Conservation (phyloP, 192 early-diverging fungal species). For the Entomortierella parvispora region DNA sequence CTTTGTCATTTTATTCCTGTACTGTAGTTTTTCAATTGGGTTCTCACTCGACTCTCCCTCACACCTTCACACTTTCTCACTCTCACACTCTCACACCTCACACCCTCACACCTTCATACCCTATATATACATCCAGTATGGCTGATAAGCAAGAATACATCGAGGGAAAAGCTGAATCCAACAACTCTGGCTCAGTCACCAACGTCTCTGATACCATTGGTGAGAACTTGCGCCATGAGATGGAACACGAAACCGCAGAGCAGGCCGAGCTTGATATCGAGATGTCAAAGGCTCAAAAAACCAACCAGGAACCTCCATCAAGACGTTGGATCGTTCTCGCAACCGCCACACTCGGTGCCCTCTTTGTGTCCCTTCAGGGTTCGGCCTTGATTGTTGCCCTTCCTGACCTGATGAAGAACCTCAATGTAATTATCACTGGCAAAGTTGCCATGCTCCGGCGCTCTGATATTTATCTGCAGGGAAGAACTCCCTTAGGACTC, state of each 20-base stretch:
- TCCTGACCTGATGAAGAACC: constrained; percentile 48
- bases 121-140: constrained; percentile 11
- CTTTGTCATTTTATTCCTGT: too few species aligned
- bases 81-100: too few species aligned
- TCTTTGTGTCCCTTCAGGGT: constrained; percentile 51
- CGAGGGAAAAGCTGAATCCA: not conserved
- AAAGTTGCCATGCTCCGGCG: not conserved
- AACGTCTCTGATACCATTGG: constrained; percentile 27
- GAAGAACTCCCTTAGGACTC: too few species aligned
- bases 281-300: constrained; percentile 45
- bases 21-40: too few species aligned
- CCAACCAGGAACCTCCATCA: constrained; percentile 35
- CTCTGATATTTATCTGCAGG: not conserved
- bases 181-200: constrained; percentile 13
- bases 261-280: constrained; percentile 44
- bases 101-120: not conserved
- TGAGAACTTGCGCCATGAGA: constrained; percentile 22
- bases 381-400: constrained; percentile 50
- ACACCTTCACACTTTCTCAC: too few species aligned
- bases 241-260: constrained; percentile 34
- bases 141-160: constrained; percentile 34
- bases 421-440: too few species aligned
- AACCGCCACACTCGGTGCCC: constrained; percentile 42
- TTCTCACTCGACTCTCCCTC: too few species aligned
- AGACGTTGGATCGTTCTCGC: constrained; percentile 51